phyloP scores from a whole-genome alignment of 345 rosid genomes.

The Citrus inodora region DNA sequence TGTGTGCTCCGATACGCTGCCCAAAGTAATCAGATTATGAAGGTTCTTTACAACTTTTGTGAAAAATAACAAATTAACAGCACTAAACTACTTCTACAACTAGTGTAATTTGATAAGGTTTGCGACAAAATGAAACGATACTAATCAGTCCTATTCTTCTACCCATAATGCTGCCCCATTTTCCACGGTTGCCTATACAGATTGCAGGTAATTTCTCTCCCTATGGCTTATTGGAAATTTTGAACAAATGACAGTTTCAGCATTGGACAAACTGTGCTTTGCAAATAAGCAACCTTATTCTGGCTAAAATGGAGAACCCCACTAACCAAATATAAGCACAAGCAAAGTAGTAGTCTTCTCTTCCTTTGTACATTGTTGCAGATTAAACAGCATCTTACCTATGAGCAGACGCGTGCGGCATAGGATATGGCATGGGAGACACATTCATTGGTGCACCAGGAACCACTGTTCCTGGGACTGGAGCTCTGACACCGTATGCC shows the following conservation, averaged over 20 bases:
- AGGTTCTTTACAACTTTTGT: constrained; percentile 26
- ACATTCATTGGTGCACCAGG: constrained; percentile 80
- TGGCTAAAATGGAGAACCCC: constrained; percentile 25
- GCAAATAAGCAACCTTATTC: constrained; percentile 37
- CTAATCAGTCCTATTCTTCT: constrained; percentile 20
- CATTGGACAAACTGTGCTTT: constrained; percentile 27
- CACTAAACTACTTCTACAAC: constrained; percentile 22
- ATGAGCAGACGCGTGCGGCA: constrained; percentile 73
- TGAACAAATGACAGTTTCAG: constrained; percentile 25
- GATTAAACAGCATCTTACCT: constrained; percentile 44
- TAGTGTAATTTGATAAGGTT: not conserved
- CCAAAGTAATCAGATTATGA: constrained; percentile 5
- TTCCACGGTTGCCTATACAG: constrained; percentile 36
- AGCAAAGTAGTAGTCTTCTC: constrained; percentile 26
- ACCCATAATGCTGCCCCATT: constrained; percentile 26
- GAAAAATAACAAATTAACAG: not conserved
- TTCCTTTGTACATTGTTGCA: constrained; percentile 45
- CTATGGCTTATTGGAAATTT: constrained; percentile 35
- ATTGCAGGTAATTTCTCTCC: constrained; percentile 23
- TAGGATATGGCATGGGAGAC: constrained; percentile 61
- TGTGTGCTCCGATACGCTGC: constrained; percentile 12
- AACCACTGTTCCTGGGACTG: constrained; percentile 60
- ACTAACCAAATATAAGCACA: constrained; percentile 13
- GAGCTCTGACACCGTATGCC: constrained; percentile 72
- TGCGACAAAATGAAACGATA: not conserved